These are phyloP conservation scores for Chytriomyces hyalinus DNA, from an alignment of 192 early-diverging fungal genomes.

Conservation along the genomic window DNA sequence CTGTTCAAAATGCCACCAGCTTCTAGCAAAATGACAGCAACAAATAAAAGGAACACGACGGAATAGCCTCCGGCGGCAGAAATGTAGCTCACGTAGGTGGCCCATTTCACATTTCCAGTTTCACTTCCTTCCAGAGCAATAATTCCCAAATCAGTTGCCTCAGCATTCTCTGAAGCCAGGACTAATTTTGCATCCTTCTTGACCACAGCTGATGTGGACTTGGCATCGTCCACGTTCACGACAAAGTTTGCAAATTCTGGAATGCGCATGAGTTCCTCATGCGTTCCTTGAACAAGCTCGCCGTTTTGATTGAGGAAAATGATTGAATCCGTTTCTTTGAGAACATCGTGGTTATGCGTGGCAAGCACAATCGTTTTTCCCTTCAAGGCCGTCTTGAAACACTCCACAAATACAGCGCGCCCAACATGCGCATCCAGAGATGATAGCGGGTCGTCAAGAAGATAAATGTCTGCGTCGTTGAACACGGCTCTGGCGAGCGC, in stretches of 20 bases:
- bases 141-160: neutral
- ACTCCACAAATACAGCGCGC: conserved; percentile 36
- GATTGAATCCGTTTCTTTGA: conserved; percentile 74
- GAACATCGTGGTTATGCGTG: conserved; percentile 73
- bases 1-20: neutral
- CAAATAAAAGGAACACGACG: neutral
- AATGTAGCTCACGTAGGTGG: conserved; percentile 2
- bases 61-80: neutral
- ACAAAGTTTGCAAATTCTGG: neutral
- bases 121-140: conserved; percentile 17
- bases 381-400: conserved; percentile 53
- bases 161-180: neutral
- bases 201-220: neutral
- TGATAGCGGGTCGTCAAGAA: conserved; percentile 74
- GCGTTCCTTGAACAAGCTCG: conserved; percentile 65
- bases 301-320: conserved; percentile 69
- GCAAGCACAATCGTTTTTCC: conserved; percentile 79
- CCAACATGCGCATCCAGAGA: conserved; percentile 58
- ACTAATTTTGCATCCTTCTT: neutral
- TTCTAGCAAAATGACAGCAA: neutral
- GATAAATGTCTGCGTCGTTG: conserved; percentile 52
- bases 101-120: conserved; percentile 14
- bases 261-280: conserved; percentile 44
- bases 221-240: neutral
- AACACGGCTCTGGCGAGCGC: conserved; percentile 75